Evolutionary conservation across 2,329 filamentous ascomycete genomes (phyloP).

Genomic region (Eutypa lata): DNA sequence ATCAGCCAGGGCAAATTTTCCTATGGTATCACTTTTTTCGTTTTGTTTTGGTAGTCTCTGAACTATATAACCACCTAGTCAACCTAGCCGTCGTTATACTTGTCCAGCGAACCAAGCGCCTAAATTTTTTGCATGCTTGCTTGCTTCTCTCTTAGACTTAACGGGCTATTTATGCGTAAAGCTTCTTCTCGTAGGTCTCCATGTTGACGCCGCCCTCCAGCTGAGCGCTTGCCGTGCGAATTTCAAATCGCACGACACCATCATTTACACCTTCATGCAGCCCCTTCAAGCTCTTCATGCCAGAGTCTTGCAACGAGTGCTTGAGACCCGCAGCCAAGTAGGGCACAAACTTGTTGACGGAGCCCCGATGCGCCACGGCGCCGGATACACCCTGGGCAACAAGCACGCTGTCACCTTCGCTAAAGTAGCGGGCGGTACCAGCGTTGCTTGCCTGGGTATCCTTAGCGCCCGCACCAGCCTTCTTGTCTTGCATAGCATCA

Average conservation of each 20-base stretch:
- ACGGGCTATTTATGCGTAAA: slow-evolving; percentile 68
- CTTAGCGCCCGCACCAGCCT: slow-evolving; percentile 72
- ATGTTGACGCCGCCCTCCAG: slow-evolving; percentile 97
- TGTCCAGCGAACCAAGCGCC: not conserved
- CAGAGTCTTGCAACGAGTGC: slow-evolving; percentile 96
- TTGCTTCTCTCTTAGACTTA: not conserved
- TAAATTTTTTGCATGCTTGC: not conserved
- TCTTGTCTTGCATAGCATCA: slow-evolving; percentile 99
- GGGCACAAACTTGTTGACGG: slow-evolving; percentile 90
- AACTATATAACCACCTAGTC: not conserved
- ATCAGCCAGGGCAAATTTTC: slow-evolving; percentile 12
- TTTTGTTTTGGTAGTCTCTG: slow-evolving; percentile 11
- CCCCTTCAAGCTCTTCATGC: slow-evolving; percentile 73
- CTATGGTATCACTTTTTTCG: slow-evolving; percentile 17
- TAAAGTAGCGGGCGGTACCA: slow-evolving; percentile 97
- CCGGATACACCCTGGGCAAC: slow-evolving; percentile 97
- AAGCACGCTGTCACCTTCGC: slow-evolving; percentile 88
- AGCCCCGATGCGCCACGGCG: slow-evolving; percentile 75
- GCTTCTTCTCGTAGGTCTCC: slow-evolving; percentile 99
- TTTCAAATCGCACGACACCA: slow-evolving; percentile 84
- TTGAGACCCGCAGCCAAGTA: slow-evolving; percentile 95
- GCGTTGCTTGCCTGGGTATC: slow-evolving; percentile 82
- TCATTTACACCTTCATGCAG: slow-evolving; percentile 72
- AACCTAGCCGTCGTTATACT: not conserved
- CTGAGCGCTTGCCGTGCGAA: slow-evolving; percentile 90